A percentile compares a stretch with the other conserved stretches of the same genome.
Evolutionary conservation across 2,329 filamentous ascomycete species (phyloP).

Genomic region (Botrytis galanthina): DNA sequence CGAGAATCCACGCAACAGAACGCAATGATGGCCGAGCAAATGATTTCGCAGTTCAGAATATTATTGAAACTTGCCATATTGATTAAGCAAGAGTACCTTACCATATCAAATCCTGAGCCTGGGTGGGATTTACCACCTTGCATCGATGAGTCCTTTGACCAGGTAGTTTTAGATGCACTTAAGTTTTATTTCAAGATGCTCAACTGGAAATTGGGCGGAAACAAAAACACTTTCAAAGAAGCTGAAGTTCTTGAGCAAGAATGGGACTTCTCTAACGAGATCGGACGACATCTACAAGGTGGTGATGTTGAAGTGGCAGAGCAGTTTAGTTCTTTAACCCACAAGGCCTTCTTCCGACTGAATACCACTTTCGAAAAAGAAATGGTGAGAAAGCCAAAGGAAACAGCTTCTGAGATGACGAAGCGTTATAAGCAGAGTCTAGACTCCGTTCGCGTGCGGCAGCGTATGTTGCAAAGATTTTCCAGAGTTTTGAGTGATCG

Average conservation of each 20-base stretch:
- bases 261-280: constrained; percentile 95
- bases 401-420: constrained; percentile 85
- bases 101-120: constrained; percentile 79
- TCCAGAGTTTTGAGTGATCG: constrained; percentile 85
- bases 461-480: constrained; percentile 95
- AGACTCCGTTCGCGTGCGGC: constrained; percentile 92
- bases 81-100: constrained; percentile 85
- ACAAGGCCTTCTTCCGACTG: constrained; percentile 84
- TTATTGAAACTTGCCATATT: constrained; percentile 85
- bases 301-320: constrained; percentile 97
- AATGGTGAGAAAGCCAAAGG: constrained; percentile 77
- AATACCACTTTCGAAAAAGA: constrained; percentile 92
- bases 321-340: constrained; percentile 92
- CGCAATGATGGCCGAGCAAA: constrained; percentile 91
- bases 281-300: constrained; percentile 85
- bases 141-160: constrained; percentile 94
- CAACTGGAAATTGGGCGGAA: constrained; percentile 95
- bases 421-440: constrained; percentile 94
- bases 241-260: constrained; percentile 96
- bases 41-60: constrained; percentile 96
- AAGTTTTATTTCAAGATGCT: constrained; percentile 99
- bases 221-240: constrained; percentile 99
- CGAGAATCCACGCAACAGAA: constrained; percentile 92
- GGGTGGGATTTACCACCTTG: constrained; percentile 96
- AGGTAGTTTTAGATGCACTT: constrained; percentile 84